Base-by-base conservation (phyloP, 1,139 yeast genomes). In the Diutina pseudorugosa region DNA sequence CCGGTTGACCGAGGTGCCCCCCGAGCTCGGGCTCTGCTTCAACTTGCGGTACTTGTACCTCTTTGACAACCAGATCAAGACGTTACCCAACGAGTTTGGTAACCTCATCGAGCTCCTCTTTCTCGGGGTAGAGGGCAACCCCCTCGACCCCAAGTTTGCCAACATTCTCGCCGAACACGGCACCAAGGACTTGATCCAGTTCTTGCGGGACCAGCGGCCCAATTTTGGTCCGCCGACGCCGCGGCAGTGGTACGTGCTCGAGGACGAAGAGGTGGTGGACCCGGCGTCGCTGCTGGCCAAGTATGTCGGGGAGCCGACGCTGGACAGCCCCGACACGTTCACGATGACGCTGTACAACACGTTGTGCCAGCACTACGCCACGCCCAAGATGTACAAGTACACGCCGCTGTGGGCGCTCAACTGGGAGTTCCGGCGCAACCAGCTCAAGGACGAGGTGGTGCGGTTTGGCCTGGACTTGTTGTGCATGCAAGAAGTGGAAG, bases 351-450 rank as follows among this genome's bases (percentile, higher is more conserved):
- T 91, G 51, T 93, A 90, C 72, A 93, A 93, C 66, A 88, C 95
- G 2, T 75, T 93, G 63, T 93, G 98, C 68, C 98, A 93, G 65
- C 95, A 86, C 65, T 91, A 91, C 71, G 98, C 98, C 3, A 90
- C 97, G 9, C 79, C 94, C 20, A 86, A 83, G 65, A 77, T 91
- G 85, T 94, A 88, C 66, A 91, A 87, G 61, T 93, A 88, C 65
- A 90, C 98, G 1, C 98, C 98, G 33, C 82, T 95, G 1, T 93
- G 98, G 98, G 98, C 98, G 6, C 76, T 93, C 57, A 80, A 83
- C 53, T 91, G 98, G 98, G 86, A 85, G n/a, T 90, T 85, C 68
- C 83, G 99, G 68, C 80, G 85, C 63, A 82, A 84, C 55, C 73
- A 79, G 51, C 76, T 93, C 57, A 79, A 83, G 56, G 82, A 84